phyloP scores from a whole-genome alignment of 176 grass and related monocot species.

The Oryza rufipogon region DNA sequence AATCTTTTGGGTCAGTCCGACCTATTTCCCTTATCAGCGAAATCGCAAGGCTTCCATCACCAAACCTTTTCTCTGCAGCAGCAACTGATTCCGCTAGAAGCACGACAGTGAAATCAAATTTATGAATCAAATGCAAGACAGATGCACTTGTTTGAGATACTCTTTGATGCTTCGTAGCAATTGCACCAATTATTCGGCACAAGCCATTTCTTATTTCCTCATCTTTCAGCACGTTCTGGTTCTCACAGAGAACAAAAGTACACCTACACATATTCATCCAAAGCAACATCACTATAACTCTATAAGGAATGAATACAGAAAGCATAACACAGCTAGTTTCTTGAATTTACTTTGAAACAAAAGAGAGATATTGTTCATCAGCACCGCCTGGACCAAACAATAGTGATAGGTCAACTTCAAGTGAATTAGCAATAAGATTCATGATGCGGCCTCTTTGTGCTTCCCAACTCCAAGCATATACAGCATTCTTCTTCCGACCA shows the following conservation, averaged over 20 bases:
- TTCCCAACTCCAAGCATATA: slow-evolving; percentile 94
- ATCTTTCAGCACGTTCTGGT: slow-evolving; percentile 72
- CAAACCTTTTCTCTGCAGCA: slow-evolving; percentile 74
- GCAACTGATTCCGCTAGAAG: slow-evolving; percentile 80
- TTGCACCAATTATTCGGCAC: slow-evolving; percentile 72
- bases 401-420: slow-evolving; percentile 81
- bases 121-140: slow-evolving; percentile 79
- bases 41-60: slow-evolving; percentile 80
- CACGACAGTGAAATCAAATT: slow-evolving; percentile 72
- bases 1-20: slow-evolving; percentile 84
- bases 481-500: slow-evolving; percentile 79
- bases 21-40: slow-evolving; percentile 90
- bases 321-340: slow-evolving; percentile 24
- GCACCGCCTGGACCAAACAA: slow-evolving; percentile 80
- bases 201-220: slow-evolving; percentile 75
- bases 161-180: slow-evolving; percentile 77
- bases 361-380: slow-evolving; percentile 91
- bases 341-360: slow-evolving; percentile 80
- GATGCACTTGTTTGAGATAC: slow-evolving; percentile 88
- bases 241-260: slow-evolving; percentile 74
- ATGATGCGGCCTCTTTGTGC: slow-evolving; percentile 83
- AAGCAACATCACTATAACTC: slow-evolving; percentile 16
- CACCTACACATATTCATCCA: slow-evolving; percentile 51
- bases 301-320: slow-evolving; percentile 23
- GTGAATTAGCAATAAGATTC: slow-evolving; percentile 88